These are phyloP conservation scores for Volvariella surrecta DNA, from an alignment of 1,284 basidiomycete genomes.

Conservation along the genomic window DNA sequence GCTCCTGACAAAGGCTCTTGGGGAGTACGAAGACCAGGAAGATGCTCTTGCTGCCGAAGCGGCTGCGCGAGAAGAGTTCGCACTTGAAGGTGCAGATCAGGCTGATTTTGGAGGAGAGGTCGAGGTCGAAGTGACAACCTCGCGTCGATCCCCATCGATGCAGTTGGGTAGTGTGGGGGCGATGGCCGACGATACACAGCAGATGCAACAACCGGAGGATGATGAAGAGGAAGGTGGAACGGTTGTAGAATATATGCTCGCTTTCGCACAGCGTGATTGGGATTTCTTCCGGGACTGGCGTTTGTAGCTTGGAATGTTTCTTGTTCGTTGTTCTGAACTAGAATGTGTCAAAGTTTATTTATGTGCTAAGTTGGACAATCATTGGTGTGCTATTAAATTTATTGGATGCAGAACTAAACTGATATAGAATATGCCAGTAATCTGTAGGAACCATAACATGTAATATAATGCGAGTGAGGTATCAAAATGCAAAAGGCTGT, in stretches of 20 bases:
- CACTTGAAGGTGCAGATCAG: constrained; percentile 67
- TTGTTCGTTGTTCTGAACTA: constrained; percentile 1
- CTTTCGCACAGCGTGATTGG: constrained; percentile 65
- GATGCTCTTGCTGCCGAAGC: constrained; percentile 75
- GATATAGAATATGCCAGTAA: not conserved
- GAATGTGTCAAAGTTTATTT: constrained; percentile 7
- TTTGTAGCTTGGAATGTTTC: constrained; percentile 24
- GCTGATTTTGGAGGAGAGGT: constrained; percentile 60
- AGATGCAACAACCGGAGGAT: constrained; percentile 18
- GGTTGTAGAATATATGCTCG: constrained; percentile 84
- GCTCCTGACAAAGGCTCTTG: constrained; percentile 43
- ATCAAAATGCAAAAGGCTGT: no score
- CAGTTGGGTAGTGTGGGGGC: constrained; percentile 20
- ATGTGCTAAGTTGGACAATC: constrained; percentile 6
- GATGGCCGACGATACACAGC: constrained; percentile 13
- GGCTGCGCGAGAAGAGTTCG: constrained; percentile 70
- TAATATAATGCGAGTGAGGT: no score
- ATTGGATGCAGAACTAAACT: constrained; percentile 1
- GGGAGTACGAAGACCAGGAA: constrained; percentile 83
- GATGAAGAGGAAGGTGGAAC: constrained; percentile 52
- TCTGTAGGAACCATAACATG: no score
- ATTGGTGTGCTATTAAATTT: constrained; percentile 4
- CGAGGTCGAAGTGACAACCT: constrained; percentile 11
- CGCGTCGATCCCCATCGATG: constrained; percentile 12
- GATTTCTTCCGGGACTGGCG: constrained; percentile 74